phyloP scores from a whole-genome alignment of 441 rosid genomes.

The Populus hybrid region DNA sequence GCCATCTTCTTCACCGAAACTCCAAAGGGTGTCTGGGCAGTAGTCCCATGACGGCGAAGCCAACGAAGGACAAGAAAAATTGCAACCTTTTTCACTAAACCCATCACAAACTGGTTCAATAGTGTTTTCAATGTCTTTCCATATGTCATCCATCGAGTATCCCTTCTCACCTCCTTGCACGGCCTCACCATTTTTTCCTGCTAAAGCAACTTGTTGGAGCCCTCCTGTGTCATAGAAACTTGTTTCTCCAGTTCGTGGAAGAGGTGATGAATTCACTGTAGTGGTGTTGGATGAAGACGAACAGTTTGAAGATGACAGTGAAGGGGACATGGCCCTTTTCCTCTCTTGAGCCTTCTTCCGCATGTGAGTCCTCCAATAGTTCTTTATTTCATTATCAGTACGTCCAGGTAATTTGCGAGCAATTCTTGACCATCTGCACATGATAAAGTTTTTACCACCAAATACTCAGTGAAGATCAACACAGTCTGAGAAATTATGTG shows the following conservation, averaged over 20 bases:
- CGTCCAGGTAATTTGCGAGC: constrained; percentile 88
- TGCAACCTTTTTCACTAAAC: constrained; percentile 44
- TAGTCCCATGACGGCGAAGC: constrained; percentile 66
- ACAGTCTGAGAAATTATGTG: background rate
- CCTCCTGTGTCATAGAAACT: constrained; percentile 80
- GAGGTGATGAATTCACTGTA: constrained; percentile 38
- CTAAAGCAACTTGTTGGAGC: constrained; percentile 22
- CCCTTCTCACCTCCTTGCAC: constrained; percentile 42
- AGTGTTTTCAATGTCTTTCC: constrained; percentile 78
- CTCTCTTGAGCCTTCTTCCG: constrained; percentile 82
- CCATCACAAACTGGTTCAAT: constrained; percentile 48
- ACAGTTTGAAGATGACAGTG: constrained; percentile 50
- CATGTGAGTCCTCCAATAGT: constrained; percentile 89
- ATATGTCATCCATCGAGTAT: constrained; percentile 83
- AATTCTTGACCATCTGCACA: constrained; percentile 85
- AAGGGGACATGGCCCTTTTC: constrained; percentile 45
- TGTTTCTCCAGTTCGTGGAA: constrained; percentile 31
- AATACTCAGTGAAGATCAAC: constrained; percentile 1
- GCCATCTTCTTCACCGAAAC: constrained; percentile 53
- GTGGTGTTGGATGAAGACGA: constrained; percentile 51
- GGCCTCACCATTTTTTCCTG: constrained; percentile 32
- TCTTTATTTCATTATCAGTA: constrained; percentile 96
- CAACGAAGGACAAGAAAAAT: constrained; percentile 45
- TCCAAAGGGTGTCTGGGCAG: constrained; percentile 60
- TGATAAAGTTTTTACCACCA: background rate